phyloP scores from a whole-genome alignment of 164 flowering plant genomes.

The Umbellularia californica region DNA sequence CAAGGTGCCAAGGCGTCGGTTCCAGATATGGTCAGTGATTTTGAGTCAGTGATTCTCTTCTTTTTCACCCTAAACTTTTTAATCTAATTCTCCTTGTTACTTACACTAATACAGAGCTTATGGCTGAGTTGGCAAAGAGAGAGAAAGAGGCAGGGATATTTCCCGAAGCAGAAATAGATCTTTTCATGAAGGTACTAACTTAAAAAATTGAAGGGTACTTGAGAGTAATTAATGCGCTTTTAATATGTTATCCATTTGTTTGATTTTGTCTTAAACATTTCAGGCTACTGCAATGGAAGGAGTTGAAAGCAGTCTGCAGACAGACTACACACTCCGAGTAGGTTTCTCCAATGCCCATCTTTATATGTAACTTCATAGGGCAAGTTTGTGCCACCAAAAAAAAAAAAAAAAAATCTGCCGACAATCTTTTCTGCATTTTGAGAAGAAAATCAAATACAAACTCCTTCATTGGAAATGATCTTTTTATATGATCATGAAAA shows the following conservation, averaged over 20 bases:
- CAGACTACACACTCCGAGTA: conserved; percentile 91
- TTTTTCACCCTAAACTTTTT: background rate
- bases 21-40: conserved; percentile 64
- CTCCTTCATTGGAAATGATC: too few species aligned
- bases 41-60: background rate
- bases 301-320: conserved; percentile 75
- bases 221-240: too few species aligned
- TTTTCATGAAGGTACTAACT: conserved; percentile 82
- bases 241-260: too few species aligned
- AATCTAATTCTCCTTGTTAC: background rate
- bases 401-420: too few species aligned
- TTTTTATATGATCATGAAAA: too few species aligned
- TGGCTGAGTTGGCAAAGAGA: conserved; percentile 77
- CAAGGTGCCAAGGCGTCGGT: conserved; percentile 94
- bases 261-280: background rate
- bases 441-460: too few species aligned
- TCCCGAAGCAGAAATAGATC: conserved; percentile 89
- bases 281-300: conserved; percentile 92
- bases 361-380: too few species aligned
- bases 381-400: too few species aligned
- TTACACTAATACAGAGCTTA: conserved; percentile 45
- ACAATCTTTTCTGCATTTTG: too few species aligned
- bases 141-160: conserved; percentile 79
- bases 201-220: too few species aligned
- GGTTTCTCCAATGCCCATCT: conserved; percentile 9